These are phyloP conservation scores for Eimeria maxima DNA, from an alignment of 169 alveolate genomes.

Conservation along the genomic window DNA sequence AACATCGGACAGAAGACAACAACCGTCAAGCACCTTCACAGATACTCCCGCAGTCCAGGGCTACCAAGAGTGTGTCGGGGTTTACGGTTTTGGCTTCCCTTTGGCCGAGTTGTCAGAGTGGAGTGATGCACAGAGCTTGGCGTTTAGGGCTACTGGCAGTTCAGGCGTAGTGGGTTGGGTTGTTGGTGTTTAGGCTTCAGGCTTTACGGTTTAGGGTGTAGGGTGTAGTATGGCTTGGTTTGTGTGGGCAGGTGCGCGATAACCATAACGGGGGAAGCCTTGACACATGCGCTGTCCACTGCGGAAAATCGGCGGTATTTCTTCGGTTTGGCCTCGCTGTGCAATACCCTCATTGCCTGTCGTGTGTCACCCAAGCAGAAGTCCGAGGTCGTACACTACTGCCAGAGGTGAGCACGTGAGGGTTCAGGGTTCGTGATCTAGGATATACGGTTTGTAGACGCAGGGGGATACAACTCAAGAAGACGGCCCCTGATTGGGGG, in stretches of 20 bases:
- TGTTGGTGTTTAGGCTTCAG: neutral
- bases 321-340: conserved; percentile 86
- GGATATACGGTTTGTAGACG: neutral
- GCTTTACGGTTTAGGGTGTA: neutral
- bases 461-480: neutral
- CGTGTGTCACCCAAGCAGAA: conserved; percentile 99
- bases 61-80: neutral
- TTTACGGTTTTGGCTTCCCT: neutral
- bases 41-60: conserved; percentile 48
- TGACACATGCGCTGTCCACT: conserved; percentile 85
- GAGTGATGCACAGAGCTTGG: neutral
- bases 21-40: neutral
- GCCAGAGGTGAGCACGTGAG: conserved; percentile 1
- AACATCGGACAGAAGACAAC: neutral
- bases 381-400: conserved; percentile 94
- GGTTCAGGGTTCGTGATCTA: neutral
- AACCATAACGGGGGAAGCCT: conserved; percentile 91
- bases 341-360: conserved; percentile 96
- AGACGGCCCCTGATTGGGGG: neutral
- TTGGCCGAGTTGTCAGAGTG: neutral
- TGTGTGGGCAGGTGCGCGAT: conserved; percentile 84
- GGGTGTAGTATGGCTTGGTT: neutral
- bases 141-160: neutral
- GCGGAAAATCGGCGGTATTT: conserved; percentile 86
- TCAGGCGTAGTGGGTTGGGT: neutral